Conservation (phyloP, 345 rosid genomes). For the Leavenworthia alabamica region DNA sequence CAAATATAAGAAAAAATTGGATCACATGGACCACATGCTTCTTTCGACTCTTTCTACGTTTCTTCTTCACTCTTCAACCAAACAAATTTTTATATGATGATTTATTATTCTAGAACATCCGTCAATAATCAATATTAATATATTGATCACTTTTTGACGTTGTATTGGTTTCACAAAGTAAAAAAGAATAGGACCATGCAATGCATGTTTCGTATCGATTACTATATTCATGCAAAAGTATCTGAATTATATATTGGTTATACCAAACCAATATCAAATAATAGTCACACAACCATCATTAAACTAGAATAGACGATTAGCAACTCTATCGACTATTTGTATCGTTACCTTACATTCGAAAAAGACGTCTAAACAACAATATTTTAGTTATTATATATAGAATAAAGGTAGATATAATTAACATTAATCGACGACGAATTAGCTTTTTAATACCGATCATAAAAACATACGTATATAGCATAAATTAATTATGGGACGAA, state of each 20-base stretch:
- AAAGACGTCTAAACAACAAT: neutral
- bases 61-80: constrained; percentile 12
- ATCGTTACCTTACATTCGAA: constrained; percentile 8
- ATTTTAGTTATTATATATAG: neutral
- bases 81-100: neutral
- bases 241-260: too few species aligned
- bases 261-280: neutral
- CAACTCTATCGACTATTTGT: neutral
- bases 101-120: neutral
- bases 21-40: constrained; percentile 26
- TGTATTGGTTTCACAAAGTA: neutral
- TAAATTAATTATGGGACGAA: neutral
- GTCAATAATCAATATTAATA: neutral
- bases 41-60: constrained; percentile 23
- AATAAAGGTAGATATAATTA: too few species aligned
- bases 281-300: neutral
- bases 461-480: neutral
- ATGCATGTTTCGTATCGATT: constrained; percentile 13
- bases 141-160: neutral
- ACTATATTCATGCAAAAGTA: neutral
- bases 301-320: neutral
- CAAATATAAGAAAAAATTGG: constrained; percentile 1
- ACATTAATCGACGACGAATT: neutral
- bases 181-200: neutral
- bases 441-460: neutral